Conservation (phyloP, 169 alveolate species). For the Plasmodium billcollinsi region DNA sequence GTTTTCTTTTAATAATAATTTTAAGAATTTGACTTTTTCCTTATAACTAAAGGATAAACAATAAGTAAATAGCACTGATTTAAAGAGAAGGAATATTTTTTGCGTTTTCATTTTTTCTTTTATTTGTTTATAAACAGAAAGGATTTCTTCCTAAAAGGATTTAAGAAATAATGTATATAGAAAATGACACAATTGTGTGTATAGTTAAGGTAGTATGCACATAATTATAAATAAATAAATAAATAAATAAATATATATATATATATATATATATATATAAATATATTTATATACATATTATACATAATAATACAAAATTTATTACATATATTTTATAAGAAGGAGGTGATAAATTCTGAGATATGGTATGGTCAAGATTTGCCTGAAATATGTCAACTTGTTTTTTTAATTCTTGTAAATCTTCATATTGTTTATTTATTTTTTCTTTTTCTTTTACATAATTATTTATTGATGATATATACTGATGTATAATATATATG, state of each 20-base stretch:
- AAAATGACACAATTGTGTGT: background rate
- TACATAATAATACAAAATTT: no score
- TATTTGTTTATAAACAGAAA: background rate
- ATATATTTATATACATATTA: background rate
- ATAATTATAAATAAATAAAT: background rate
- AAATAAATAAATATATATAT: background rate
- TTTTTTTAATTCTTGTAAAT: background rate
- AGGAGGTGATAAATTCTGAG: background rate
- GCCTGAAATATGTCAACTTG: background rate
- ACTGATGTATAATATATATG: background rate
- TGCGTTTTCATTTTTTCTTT: slow-evolving; percentile 9
- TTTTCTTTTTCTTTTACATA: slow-evolving; percentile 27
- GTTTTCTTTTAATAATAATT: slow-evolving; percentile 13
- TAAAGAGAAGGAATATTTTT: slow-evolving; percentile 2
- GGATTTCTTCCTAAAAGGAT: slow-evolving; percentile 1
- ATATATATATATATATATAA: slow-evolving; percentile 1
- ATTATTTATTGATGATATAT: slow-evolving; percentile 36
- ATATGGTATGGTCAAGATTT: background rate
- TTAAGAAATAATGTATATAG: background rate
- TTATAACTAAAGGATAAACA: slow-evolving; percentile 9
- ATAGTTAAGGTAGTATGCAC: background rate
- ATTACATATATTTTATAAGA: background rate
- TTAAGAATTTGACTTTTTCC: slow-evolving; percentile 29
- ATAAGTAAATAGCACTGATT: slow-evolving; percentile 18
- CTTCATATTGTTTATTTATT: background rate